phyloP scores from a whole-genome alignment of 2,329 filamentous ascomycete species.

The Penicillium glabrum region DNA sequence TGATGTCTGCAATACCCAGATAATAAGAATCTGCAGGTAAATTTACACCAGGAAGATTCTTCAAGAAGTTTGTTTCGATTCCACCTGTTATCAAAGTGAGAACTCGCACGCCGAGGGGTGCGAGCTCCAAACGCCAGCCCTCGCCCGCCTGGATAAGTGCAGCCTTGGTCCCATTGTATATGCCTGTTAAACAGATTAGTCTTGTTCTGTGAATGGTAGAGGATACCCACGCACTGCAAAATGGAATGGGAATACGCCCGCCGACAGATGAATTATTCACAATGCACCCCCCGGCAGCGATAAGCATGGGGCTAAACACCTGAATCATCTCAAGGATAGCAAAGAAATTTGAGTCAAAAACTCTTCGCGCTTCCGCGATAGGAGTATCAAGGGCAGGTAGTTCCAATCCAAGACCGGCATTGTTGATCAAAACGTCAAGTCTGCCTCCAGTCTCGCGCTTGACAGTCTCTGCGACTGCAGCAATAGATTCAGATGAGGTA shows the following conservation, averaged over 20 bases:
- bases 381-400: not conserved
- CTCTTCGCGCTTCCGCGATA: not conserved
- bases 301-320: not conserved
- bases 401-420: not conserved
- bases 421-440: constrained; percentile 3
- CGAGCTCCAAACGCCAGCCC: not conserved
- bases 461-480: not conserved
- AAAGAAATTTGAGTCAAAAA: not conserved
- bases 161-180: not conserved
- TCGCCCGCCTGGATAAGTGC: not conserved
- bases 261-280: constrained; percentile 1
- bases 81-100: not conserved
- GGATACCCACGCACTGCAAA: not conserved
- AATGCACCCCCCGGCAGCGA: not conserved
- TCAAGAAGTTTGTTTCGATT: not conserved
- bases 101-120: not conserved
- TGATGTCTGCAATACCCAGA: not conserved
- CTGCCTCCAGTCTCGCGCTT: not conserved
- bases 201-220: not conserved
- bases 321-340: no score
- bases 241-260: not conserved
- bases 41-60: not conserved
- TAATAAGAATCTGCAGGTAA: not conserved
- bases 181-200: not conserved
- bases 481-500: not conserved